Evolutionary conservation across 768 basidiomycete species (phyloP).

Genomic region (Amanita molliuscula): DNA sequence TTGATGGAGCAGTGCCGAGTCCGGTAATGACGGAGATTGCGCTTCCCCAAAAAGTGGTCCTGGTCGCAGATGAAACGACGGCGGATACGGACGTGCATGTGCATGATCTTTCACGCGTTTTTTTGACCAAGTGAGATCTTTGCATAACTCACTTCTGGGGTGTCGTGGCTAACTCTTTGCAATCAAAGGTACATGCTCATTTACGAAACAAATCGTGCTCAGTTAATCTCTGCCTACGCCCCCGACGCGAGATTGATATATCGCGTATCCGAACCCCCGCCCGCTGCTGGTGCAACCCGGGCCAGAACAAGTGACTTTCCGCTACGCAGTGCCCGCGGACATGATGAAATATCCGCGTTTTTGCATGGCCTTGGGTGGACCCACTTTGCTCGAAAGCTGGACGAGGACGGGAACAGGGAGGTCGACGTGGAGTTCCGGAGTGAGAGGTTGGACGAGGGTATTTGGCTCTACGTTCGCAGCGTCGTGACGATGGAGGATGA

Average conservation of each 20-base stretch:
- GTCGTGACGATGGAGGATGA: neutral
- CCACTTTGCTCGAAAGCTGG: neutral
- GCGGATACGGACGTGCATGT: neutral
- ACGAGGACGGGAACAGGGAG: neutral
- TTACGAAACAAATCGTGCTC: neutral
- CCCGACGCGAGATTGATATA: neutral
- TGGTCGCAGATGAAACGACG: neutral
- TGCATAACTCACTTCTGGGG: neutral
- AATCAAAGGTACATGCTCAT: constrained; percentile 1
- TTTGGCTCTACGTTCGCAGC: constrained; percentile 1
- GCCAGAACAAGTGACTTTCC: neutral
- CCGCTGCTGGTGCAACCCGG: neutral
- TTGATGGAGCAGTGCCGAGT: neutral
- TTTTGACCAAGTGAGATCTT: neutral
- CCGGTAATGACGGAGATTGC: neutral
- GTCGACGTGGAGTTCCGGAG: neutral
- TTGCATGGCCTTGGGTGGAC: neutral
- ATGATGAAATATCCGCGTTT: neutral
- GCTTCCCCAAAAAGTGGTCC: no score
- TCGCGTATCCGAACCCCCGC: neutral
- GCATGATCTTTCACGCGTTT: neutral
- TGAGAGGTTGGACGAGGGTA: neutral
- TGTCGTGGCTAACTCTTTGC: neutral
- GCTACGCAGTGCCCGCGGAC: neutral
- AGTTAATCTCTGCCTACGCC: neutral